These are phyloP conservation scores for Saxophila tyrrhenica DNA, from an alignment of 495 filamentous ascomycete genomes.

Conservation along the genomic window DNA sequence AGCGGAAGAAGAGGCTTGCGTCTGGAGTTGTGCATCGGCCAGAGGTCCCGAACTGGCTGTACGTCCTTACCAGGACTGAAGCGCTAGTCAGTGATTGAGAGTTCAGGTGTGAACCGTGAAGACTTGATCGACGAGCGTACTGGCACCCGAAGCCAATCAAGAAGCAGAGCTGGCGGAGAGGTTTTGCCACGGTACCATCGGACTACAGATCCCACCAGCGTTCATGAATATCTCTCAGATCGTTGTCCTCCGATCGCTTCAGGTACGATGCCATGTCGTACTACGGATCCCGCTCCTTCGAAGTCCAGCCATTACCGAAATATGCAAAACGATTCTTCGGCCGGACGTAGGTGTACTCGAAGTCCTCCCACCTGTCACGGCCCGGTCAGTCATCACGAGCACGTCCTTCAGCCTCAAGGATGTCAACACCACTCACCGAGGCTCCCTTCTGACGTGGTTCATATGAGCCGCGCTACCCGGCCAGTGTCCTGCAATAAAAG, in stretches of 20 bases:
- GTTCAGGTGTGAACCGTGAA: too few relatives aligned
- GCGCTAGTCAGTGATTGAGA: not conserved
- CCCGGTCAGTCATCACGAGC: too few relatives aligned
- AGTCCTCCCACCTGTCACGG: conserved; percentile 49
- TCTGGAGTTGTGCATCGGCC: not conserved
- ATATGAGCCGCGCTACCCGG: conserved; percentile 51
- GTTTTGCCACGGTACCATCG: too few relatives aligned
- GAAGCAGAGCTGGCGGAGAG: too few relatives aligned
- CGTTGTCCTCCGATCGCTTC: conserved; percentile 26
- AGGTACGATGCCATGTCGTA: conserved; percentile 42
- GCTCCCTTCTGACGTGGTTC: conserved; percentile 45
- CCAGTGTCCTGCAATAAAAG: conserved; percentile 36
- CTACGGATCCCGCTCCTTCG: conserved; percentile 29
- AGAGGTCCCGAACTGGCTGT: not conserved
- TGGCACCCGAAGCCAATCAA: too few relatives aligned
- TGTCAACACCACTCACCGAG: conserved; percentile 34
- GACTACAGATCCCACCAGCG: conserved; percentile 40
- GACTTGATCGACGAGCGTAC: too few relatives aligned
- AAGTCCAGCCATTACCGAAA: conserved; percentile 48
- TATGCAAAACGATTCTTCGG: conserved; percentile 44
- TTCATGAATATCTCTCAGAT: conserved; percentile 39
- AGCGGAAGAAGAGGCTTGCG: not conserved
- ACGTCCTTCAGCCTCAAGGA: too few relatives aligned
- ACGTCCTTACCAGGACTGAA: not conserved
- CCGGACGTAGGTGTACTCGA: conserved; percentile 48